phyloP scores from a whole-genome alignment of 345 rosid genomes.

The Syzygium oleosum region DNA sequence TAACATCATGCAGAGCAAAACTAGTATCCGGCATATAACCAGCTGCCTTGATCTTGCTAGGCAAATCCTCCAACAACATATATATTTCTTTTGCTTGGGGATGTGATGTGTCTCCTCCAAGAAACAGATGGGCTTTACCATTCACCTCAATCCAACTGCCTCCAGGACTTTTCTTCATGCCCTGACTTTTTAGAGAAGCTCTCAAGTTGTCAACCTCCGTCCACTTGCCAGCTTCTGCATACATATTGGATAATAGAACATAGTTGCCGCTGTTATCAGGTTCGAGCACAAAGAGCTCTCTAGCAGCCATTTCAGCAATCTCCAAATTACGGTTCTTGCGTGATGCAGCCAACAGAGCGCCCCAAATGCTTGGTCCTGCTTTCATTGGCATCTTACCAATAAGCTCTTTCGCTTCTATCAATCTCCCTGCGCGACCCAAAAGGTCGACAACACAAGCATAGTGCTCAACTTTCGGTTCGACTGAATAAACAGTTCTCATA shows the following conservation, averaged over 20 bases:
- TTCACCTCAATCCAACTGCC: conserved; percentile 34
- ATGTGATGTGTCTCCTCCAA: conserved; percentile 22
- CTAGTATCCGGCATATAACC: conserved; percentile 25
- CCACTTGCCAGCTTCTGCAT: conserved; percentile 64
- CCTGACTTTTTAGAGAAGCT: conserved; percentile 22
- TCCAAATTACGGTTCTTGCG: conserved; percentile 27
- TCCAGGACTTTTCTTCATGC: conserved; percentile 26
- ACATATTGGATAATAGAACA: conserved; percentile 49
- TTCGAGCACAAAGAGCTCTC: conserved; percentile 41
- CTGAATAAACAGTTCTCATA: conserved; percentile 25
- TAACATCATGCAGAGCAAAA: conserved; percentile 23
- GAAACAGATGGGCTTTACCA: conserved; percentile 21
- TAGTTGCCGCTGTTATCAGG: conserved; percentile 50
- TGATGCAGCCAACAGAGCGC: conserved; percentile 47
- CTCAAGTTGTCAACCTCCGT: conserved; percentile 32
- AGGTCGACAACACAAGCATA: conserved; percentile 55
- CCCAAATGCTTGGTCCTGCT: conserved; percentile 46
- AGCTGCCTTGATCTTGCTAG: conserved; percentile 7
- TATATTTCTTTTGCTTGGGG: conserved; percentile 11
- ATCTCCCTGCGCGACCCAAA: conserved; percentile 46
- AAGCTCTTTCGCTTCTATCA: conserved; percentile 34
- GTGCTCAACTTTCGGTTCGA: conserved; percentile 39
- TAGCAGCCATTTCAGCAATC: conserved; percentile 28
- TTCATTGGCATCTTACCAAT: conserved; percentile 42
- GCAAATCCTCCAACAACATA: conserved; percentile 14